Conservation (phyloP, 768 basidiomycete genomes). For the Rhodotorula diobovata region DNA sequence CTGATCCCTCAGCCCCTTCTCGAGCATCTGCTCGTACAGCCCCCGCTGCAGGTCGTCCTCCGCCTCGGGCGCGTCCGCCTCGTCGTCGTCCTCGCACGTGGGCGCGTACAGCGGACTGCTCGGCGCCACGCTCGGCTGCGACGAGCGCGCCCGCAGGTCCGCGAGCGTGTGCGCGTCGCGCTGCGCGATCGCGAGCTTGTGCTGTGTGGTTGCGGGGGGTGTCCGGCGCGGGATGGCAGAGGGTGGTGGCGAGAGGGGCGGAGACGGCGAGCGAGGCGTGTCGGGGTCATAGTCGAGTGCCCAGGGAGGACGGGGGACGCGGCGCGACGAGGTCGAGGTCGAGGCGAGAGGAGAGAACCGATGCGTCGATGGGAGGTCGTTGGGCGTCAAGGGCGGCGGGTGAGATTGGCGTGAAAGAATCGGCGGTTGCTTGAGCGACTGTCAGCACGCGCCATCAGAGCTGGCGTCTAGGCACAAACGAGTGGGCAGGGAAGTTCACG, state of each 20-base stretch:
- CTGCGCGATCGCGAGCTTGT: not conserved
- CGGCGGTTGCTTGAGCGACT: not conserved
- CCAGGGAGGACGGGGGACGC: not conserved
- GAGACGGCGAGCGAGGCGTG: not conserved
- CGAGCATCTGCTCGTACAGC: not conserved
- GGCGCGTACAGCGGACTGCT: no score
- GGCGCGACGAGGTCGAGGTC: not conserved
- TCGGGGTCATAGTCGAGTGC: not conserved
- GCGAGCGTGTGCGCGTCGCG: not conserved
- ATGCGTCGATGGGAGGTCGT: not conserved
- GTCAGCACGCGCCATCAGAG: conserved; percentile 2
- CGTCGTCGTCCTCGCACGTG: not conserved
- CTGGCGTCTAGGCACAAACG: no score
- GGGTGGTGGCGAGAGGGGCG: not conserved
- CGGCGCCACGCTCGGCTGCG: not conserved
- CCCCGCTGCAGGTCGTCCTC: not conserved
- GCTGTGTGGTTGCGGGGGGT: not conserved
- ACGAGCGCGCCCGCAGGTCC: not conserved
- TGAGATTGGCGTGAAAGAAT: not conserved
- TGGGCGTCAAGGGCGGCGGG: not conserved
- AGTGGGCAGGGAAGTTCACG: not conserved
- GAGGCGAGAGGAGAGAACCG: no score
- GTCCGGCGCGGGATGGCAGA: not conserved
- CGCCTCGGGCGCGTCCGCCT: not conserved
- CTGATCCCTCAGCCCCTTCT: not conserved